These are phyloP conservation scores for Lichtheimia corymbifera DNA, from an alignment of 371 early-diverging fungal species.

Conservation along the genomic window DNA sequence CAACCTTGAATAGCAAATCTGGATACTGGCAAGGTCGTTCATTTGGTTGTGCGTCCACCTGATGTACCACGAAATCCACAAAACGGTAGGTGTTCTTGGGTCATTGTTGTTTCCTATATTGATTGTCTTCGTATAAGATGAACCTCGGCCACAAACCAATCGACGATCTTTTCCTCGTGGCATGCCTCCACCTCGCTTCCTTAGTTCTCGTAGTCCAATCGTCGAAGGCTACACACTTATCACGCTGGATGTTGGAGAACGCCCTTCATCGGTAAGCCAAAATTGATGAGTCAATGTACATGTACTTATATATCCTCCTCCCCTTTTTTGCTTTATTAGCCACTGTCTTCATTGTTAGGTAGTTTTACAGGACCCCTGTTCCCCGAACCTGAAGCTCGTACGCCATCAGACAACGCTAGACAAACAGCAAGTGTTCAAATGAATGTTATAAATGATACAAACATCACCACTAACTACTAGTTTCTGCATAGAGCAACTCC, in stretches of 20 bases:
- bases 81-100: constrained; percentile 42
- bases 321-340: constrained; percentile 6
- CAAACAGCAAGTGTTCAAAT: too few species aligned
- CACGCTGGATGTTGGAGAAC: constrained; percentile 41
- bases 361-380: constrained; percentile 15
- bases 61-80: constrained; percentile 55
- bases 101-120: constrained; percentile 1
- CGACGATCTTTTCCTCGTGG: constrained; percentile 18
- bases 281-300: constrained; percentile 25
- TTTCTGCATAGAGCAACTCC: too few species aligned
- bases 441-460: too few species aligned
- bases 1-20: constrained; percentile 38
- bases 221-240: constrained; percentile 54
- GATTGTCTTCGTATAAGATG: constrained; percentile 15
- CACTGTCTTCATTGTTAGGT: constrained; percentile 28
- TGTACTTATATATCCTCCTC: neutral
- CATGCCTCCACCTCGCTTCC: constrained; percentile 20
- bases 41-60: constrained; percentile 57
- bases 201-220: constrained; percentile 22
- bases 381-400: neutral
- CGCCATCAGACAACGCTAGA: neutral
- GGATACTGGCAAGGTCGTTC: constrained; percentile 60
- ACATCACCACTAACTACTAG: too few species aligned
- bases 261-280: neutral
- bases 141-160: constrained; percentile 20